Evolutionary conservation across 202 grass and related monocot genomes (phyloP).

Genomic region (Carex arenaria): DNA sequence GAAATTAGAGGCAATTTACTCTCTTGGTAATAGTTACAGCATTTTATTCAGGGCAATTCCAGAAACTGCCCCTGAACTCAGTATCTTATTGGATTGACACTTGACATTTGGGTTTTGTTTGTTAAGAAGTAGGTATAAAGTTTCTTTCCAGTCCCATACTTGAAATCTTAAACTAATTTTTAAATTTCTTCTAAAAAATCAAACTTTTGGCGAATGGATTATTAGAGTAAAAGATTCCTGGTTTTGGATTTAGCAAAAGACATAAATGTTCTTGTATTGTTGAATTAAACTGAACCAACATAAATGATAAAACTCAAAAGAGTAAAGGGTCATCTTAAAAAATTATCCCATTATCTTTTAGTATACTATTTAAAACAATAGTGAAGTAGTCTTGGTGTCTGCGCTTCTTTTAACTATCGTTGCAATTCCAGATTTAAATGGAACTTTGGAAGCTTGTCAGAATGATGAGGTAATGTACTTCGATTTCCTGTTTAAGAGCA

Average conservation of each 20-base stretch:
- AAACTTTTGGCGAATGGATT: background rate
- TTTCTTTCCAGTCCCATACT: background rate
- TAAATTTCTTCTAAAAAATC: background rate
- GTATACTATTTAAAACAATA: slow-evolving; percentile 9
- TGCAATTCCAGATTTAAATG: slow-evolving; percentile 60
- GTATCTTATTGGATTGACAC: slow-evolving; percentile 4
- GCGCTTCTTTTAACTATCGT: slow-evolving; percentile 27
- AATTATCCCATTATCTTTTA: background rate
- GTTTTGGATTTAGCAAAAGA: background rate
- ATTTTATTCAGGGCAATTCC: background rate
- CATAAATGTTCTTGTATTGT: background rate
- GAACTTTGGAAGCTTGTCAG: slow-evolving; percentile 53
- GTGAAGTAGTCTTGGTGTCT: slow-evolving; percentile 9
- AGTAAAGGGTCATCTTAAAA: background rate
- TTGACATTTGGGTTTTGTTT: background rate
- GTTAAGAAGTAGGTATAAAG: background rate
- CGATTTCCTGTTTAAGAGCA: background rate
- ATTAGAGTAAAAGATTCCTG: background rate
- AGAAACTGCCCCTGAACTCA: background rate
- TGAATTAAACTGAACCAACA: background rate
- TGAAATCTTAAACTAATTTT: background rate
- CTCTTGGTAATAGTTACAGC: slow-evolving; percentile 45
- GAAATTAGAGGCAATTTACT: slow-evolving; percentile 38
- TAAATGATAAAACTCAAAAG: background rate
- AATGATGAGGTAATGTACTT: slow-evolving; percentile 56